Conservation (phyloP, 805 yeast genomes). For the Wickerhamiella azymoides region DNA sequence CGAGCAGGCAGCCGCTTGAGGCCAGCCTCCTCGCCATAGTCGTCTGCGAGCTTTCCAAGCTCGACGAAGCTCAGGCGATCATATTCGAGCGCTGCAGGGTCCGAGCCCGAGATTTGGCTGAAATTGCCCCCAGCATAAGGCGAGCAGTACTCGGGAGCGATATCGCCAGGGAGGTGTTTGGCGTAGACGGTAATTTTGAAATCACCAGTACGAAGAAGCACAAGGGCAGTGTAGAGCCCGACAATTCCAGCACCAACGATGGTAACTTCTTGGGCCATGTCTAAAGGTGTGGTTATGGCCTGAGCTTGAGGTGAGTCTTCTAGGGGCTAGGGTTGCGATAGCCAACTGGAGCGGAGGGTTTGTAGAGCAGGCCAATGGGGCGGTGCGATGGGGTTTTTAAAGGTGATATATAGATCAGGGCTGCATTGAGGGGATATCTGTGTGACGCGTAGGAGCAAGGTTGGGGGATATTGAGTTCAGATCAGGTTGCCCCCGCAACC, state of each 20-base stretch:
- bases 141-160: conserved; percentile 56
- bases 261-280: conserved; percentile 10
- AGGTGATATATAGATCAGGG: too few species aligned
- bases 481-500: too few species aligned
- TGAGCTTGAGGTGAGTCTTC: too few species aligned
- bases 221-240: conserved; percentile 49
- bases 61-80: conserved; percentile 46
- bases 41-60: conserved; percentile 30
- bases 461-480: too few species aligned
- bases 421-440: too few species aligned
- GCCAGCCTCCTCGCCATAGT: conserved; percentile 43
- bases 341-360: too few species aligned
- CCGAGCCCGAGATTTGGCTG: conserved; percentile 47
- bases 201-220: conserved; percentile 31
- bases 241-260: conserved; percentile 47
- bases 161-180: conserved; percentile 65
- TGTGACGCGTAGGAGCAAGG: too few species aligned
- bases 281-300: too few species aligned
- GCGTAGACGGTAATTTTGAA: conserved; percentile 44
- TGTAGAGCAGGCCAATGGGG: too few species aligned
- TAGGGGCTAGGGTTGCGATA: too few species aligned
- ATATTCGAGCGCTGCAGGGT: conserved; percentile 33
- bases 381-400: too few species aligned
- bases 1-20: conserved; percentile 40
- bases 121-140: conserved; percentile 71